A percentile compares a stretch with the other conserved stretches of the same genome.
Evolutionary conservation across 2,329 filamentous ascomycete genomes (phyloP).

Genomic region (Elsinoe arachidis): DNA sequence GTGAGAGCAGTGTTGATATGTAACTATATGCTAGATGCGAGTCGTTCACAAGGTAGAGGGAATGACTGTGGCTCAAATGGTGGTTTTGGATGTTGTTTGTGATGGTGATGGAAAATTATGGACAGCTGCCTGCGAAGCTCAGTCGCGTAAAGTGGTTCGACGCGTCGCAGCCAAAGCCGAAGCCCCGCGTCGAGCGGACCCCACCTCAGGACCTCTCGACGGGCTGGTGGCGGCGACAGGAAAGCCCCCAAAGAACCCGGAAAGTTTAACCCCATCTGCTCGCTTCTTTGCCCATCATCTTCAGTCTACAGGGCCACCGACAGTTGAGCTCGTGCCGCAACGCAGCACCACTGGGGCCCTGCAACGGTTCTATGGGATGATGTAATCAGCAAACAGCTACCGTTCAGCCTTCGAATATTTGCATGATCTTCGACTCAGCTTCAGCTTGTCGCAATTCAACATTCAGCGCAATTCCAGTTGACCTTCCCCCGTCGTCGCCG

Average conservation of each 20-base stretch:
- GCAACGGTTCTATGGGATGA: slow-evolving; percentile 12
- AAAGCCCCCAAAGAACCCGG: not conserved
- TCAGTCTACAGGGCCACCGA: not conserved
- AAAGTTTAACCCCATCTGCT: not conserved
- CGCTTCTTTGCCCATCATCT: not conserved
- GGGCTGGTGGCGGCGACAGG: not conserved
- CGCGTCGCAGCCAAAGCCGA: not conserved
- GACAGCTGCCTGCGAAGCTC: slow-evolving; percentile 9
- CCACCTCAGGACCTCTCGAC: too few relatives aligned
- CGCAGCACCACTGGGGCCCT: not conserved
- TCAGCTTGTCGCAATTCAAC: not conserved
- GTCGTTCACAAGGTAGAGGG: too few relatives aligned
- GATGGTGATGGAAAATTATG: not conserved
- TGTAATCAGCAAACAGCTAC: not conserved
- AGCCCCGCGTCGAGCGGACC: too few relatives aligned
- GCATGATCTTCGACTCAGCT: not conserved
- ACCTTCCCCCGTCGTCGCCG: not conserved
- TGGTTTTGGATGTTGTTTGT: not conserved
- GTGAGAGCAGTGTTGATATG: too few relatives aligned
- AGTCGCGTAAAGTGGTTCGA: slow-evolving; percentile 9
- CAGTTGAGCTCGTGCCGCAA: not conserved
- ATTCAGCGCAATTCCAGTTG: not conserved
- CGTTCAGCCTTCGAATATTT: slow-evolving; percentile 1
- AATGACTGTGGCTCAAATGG: not conserved
- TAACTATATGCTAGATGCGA: too few relatives aligned